Percentiles rank a stretch among this genome's conserved stretches.
Evolutionary conservation across 2,329 filamentous ascomycete genomes (phyloP).

Genomic region (Cadophora malorum): DNA sequence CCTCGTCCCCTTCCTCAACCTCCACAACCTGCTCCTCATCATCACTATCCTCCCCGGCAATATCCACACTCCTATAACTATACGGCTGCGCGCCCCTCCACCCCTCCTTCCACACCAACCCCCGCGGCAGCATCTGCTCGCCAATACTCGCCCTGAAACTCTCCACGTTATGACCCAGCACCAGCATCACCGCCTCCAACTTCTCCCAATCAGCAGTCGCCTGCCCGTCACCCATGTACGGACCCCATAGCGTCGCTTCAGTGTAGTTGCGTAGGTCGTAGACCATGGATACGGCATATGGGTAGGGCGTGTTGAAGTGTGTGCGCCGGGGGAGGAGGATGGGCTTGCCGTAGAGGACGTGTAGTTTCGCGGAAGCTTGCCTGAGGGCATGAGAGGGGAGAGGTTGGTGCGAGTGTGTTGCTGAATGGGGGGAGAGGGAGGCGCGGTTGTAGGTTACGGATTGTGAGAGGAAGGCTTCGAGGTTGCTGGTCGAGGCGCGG

Average conservation of each 20-base stretch:
- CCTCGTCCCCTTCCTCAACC: background rate
- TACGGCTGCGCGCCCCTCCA: conserved; percentile 32
- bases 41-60: conserved; percentile 6
- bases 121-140: conserved; percentile 13
- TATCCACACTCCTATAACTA: conserved; percentile 17
- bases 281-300: conserved; percentile 70
- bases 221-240: conserved; percentile 69
- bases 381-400: conserved; percentile 45
- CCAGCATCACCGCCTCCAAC: conserved; percentile 75
- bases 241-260: conserved; percentile 68
- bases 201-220: conserved; percentile 79
- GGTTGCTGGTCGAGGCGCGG: conserved; percentile 49
- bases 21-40: conserved; percentile 1
- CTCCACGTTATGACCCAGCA: conserved; percentile 67
- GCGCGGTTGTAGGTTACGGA: conserved; percentile 69
- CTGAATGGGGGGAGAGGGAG: conserved; percentile 40
- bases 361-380: conserved; percentile 73
- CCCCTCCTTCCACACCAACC: conserved; percentile 1
- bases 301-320: conserved; percentile 50
- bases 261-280: conserved; percentile 78
- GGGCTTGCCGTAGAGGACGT: conserved; percentile 71
- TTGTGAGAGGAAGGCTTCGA: conserved; percentile 65
- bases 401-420: background rate
- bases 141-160: conserved; percentile 46
- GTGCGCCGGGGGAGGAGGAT: conserved; percentile 47